phyloP scores from a whole-genome alignment of 1,139 yeast genomes.

The Yamadazyma songkhlaensis region DNA sequence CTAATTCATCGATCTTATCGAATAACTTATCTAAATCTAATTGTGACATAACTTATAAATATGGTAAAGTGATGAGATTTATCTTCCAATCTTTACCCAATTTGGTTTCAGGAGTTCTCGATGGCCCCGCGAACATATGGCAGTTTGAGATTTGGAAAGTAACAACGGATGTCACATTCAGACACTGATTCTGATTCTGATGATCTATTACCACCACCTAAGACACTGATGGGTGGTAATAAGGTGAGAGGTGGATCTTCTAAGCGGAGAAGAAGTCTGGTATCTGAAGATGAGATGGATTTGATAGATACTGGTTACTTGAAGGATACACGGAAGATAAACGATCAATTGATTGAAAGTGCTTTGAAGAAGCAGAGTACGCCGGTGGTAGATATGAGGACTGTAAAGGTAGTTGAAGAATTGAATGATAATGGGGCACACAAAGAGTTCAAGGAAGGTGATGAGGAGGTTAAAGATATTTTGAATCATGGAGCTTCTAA shows the following conservation, averaged over 20 bases:
- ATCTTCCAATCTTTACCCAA: neutral
- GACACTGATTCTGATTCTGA: neutral
- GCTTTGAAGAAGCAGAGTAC: constrained; percentile 3
- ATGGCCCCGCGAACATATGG: constrained; percentile 1
- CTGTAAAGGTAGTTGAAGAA: constrained; percentile 8
- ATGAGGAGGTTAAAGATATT: constrained; percentile 1
- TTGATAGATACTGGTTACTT: neutral
- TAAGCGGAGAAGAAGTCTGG: neutral
- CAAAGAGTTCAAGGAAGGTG: neutral
- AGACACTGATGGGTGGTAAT: neutral
- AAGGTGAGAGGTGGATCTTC: neutral
- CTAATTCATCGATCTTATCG: constrained; percentile 64
- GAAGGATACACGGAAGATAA: neutral
- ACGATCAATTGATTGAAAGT: constrained; percentile 1
- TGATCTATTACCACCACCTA: constrained; percentile 1
- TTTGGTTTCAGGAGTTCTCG: neutral
- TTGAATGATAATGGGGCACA: constrained; percentile 28
- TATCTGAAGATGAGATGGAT: neutral
- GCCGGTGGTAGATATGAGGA: constrained; percentile 1
- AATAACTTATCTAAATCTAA: constrained; percentile 48
- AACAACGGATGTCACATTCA: neutral
- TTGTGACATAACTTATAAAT: constrained; percentile 19
- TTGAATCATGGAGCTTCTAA: constrained; percentile 3
- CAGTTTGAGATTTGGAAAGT: neutral
- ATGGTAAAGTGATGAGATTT: neutral